Conservation (phyloP, 768 basidiomycete genomes). For the Heimioporus sp. region DNA sequence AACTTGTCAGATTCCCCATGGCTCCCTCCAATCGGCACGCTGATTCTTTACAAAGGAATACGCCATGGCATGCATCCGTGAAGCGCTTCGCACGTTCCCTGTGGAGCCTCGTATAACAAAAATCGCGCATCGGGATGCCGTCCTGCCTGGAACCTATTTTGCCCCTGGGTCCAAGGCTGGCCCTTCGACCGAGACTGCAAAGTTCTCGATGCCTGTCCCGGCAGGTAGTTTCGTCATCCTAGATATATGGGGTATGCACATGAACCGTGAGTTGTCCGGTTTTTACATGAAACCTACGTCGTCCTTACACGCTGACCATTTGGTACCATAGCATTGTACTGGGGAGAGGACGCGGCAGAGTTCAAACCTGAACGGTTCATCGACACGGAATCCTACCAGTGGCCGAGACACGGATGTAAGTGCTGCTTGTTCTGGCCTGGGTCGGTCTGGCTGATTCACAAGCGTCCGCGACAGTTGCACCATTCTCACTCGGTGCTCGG, state of each 20-base stretch:
- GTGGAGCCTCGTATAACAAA: constrained; percentile 36
- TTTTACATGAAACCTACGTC: background rate
- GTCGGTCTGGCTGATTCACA: background rate
- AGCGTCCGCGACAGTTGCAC: constrained; percentile 31
- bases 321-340: constrained; percentile 39
- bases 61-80: constrained; percentile 41
- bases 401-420: constrained; percentile 53
- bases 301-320: background rate
- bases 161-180: constrained; percentile 16
- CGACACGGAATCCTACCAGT: constrained; percentile 46
- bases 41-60: constrained; percentile 36
- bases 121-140: constrained; percentile 33
- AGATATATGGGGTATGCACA: constrained; percentile 43
- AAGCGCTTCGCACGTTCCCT: constrained; percentile 45
- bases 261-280: constrained; percentile 38
- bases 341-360: constrained; percentile 44
- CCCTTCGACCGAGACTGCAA: constrained; percentile 22
- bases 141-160: constrained; percentile 36
- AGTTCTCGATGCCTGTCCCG: constrained; percentile 35
- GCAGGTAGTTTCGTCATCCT: constrained; percentile 39
- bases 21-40: background rate
- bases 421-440: background rate
- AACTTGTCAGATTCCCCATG: constrained; percentile 29
- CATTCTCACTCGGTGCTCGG: constrained; percentile 45
- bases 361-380: constrained; percentile 53